Evolutionary conservation across 2,329 filamentous ascomycete species (phyloP).

Genomic region (Cladosporium sp.): DNA sequence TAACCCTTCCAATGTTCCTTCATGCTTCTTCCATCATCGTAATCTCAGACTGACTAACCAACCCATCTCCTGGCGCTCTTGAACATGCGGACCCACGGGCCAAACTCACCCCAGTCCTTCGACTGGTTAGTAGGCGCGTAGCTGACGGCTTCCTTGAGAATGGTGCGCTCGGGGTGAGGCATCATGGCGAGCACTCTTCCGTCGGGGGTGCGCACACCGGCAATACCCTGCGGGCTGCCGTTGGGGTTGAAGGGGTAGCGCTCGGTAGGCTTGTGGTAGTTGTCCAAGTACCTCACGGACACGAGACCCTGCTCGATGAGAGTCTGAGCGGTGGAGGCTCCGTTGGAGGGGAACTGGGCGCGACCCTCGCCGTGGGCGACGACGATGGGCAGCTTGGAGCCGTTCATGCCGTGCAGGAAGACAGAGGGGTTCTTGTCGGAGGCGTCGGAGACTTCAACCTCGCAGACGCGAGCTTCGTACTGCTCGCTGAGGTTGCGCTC

Average conservation of each 20-base stretch:
- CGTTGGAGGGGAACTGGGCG: conserved; percentile 60
- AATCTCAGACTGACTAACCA: conserved; percentile 46
- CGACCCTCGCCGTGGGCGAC: conserved; percentile 91
- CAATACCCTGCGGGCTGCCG: conserved; percentile 78
- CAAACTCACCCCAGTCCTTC: conserved; percentile 75
- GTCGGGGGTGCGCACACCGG: conserved; percentile 74
- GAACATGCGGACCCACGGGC: conserved; percentile 85
- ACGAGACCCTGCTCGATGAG: conserved; percentile 70
- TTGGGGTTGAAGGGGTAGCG: conserved; percentile 89
- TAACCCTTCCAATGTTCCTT: background rate
- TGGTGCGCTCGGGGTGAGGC: conserved; percentile 91
- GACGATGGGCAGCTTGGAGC: conserved; percentile 78
- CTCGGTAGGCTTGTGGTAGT: conserved; percentile 72
- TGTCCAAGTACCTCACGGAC: conserved; percentile 83
- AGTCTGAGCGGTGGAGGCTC: conserved; percentile 45
- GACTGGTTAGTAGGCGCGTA: conserved; percentile 68
- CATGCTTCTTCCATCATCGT: background rate
- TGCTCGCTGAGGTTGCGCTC: conserved; percentile 82
- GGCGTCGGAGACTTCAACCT: conserved; percentile 73
- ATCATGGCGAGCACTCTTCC: conserved; percentile 85
- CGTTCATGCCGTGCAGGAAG: conserved; percentile 87
- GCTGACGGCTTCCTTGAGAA: conserved; percentile 76
- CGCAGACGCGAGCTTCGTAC: conserved; percentile 84
- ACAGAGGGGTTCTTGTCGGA: conserved; percentile 63
- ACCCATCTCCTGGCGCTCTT: conserved; percentile 87